Base-by-base conservation (phyloP, 2,329 filamentous ascomycete species). In the Taxawa tesnikishii region DNA sequence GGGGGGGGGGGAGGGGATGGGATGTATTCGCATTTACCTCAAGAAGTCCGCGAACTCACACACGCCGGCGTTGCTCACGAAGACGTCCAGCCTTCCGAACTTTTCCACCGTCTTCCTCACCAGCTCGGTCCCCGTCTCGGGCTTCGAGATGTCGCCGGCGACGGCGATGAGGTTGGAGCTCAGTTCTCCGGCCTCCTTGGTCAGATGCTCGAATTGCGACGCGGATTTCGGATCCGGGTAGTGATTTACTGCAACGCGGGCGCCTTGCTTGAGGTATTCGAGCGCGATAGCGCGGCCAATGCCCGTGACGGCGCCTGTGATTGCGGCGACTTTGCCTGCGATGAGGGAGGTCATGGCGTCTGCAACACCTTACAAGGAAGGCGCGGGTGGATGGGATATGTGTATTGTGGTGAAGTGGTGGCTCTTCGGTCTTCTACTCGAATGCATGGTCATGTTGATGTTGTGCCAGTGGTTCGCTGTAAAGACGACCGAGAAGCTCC, bases 31-130 rank as follows among this genome's bases (percentile, higher is more conserved):
- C 19, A 23, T n/a, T 8, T 46, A 76, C 70, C 79, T 74, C 15
- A 94, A 59, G 50, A 94, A 92, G 43, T 92, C 82, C 37, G 79
- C 78, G 57, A 94, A 94, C 41, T 81, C 71, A 64, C 84, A 94
- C 37, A 94, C 71, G 5, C 85, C 85, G 4, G 85, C 85, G 60
- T 94, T 94, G 54, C 76, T 83, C 16, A 94, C 80, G 55, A 88
- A 88, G 5, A 93, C 64, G 56, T 69, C 62, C 24, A 68, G 36
- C 23, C 60, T 51, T 10, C 67, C 64, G 51, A 74, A 79, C 36
- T 60, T 58, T 36, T 68, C 54, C 1, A 87, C 77, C 0, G 79
- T 76, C 41, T 68, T 65, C 9, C 62, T 58, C 5, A 94, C 76
- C 15, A 94, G 68, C 16, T 68, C 60, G 26, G 66, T 60, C 6